Evolutionary conservation across 2,329 filamentous ascomycete genomes (phyloP).

Genomic region (Stagonosporopsis vannaccii): DNA sequence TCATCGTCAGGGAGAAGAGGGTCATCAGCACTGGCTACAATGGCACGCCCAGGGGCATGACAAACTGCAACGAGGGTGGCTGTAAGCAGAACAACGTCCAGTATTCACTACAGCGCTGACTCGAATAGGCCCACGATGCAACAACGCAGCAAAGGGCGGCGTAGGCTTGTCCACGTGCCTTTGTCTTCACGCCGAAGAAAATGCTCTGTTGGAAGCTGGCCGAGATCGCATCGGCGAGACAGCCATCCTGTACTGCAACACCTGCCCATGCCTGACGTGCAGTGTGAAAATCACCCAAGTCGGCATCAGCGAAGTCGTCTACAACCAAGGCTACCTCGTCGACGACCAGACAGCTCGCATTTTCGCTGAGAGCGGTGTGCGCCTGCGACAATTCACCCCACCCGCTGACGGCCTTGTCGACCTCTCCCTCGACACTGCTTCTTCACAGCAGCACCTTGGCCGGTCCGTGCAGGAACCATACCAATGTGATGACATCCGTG

Average conservation of each 20-base stretch:
- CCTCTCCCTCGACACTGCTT: constrained; percentile 26
- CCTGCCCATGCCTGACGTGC: constrained; percentile 95
- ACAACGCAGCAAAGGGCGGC: constrained; percentile 74
- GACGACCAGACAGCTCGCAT: constrained; percentile 81
- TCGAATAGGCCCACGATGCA: constrained; percentile 71
- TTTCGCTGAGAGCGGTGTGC: constrained; percentile 82
- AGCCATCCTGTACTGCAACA: constrained; percentile 90
- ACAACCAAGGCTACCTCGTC: constrained; percentile 93
- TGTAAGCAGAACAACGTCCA: constrained; percentile 58
- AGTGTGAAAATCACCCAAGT: constrained; percentile 99
- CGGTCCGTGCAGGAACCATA: background rate
- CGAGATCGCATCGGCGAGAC: constrained; percentile 85
- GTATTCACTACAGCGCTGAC: constrained; percentile 2
- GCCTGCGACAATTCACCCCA: constrained; percentile 84
- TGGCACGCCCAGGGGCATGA: constrained; percentile 87
- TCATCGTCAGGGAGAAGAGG: constrained; percentile 82
- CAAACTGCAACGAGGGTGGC: constrained; percentile 91
- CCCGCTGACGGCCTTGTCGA: constrained; percentile 43
- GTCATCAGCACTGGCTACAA: constrained; percentile 98
- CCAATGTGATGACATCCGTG: constrained; percentile 28
- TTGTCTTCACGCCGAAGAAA: constrained; percentile 98
- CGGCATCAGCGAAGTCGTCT: constrained; percentile 94
- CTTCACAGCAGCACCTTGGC: background rate
- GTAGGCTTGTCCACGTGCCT: constrained; percentile 83
- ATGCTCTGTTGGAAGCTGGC: constrained; percentile 92